These are phyloP conservation scores for Globisporangium solare DNA, from an alignment of 352 stramenopile genomes.

Conservation along the genomic window DNA sequence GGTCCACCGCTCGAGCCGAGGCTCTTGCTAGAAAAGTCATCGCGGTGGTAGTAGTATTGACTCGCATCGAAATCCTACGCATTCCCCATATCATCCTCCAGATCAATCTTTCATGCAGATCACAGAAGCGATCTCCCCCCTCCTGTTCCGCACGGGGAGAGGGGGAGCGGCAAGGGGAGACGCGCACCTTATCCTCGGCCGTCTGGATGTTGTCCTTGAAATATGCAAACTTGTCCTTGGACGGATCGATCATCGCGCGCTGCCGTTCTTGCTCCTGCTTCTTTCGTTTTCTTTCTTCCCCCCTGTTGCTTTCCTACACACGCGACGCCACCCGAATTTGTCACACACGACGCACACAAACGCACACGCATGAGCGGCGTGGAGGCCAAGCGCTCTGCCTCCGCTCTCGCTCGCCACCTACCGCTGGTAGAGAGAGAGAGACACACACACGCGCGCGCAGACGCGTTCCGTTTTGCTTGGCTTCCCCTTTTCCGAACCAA, in stretches of 20 bases:
- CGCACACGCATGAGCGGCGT: neutral
- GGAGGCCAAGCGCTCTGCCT: neutral
- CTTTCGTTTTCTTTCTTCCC: too few relatives aligned
- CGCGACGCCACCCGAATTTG: too few relatives aligned
- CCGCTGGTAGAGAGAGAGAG: too few relatives aligned
- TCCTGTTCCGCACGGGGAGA: too few relatives aligned
- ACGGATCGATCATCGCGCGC: constrained; percentile 72
- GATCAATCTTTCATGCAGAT: constrained; percentile 1
- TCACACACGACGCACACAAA: too few relatives aligned
- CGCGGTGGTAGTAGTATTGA: constrained; percentile 86
- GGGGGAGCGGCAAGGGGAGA: too few relatives aligned
- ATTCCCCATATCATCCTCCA: neutral
- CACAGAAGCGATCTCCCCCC: neutral
- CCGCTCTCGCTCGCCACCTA: too few relatives aligned
- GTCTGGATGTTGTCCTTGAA: constrained; percentile 90
- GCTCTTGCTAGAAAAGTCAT: constrained; percentile 55
- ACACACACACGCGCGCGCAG: neutral
- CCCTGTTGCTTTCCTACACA: too few relatives aligned
- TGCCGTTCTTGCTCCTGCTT: too few relatives aligned
- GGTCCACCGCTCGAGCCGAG: constrained; percentile 16
- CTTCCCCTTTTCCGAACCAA: neutral
- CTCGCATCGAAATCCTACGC: constrained; percentile 81
- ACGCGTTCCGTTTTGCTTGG: constrained; percentile 13
- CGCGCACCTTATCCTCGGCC: constrained; percentile 72
- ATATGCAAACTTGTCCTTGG: constrained; percentile 87